Base-by-base conservation (phyloP, 495 filamentous ascomycete species). In the Staphylotrichum longicolle region DNA sequence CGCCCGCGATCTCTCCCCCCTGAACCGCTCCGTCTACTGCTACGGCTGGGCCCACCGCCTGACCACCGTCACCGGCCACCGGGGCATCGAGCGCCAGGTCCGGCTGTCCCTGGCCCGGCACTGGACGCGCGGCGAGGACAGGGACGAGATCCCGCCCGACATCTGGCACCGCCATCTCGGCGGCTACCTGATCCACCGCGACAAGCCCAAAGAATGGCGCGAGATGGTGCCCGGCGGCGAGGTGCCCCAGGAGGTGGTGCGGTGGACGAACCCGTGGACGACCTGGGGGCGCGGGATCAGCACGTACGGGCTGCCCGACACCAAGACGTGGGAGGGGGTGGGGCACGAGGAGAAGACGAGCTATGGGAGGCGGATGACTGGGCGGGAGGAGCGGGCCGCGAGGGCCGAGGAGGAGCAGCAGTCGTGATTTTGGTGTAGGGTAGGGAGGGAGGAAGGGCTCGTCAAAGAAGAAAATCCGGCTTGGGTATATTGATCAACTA, bases 281-380 rank as follows among this genome's bases (percentile, higher is more conserved):
- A 74, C 71, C 0, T 74, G 71, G 71, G 71, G 71, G 0, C 33
- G 71, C 5, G 71, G 71, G 5, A 72, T 74, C 41, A 71, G 68
- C 39, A 69, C 68, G 0, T 69, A 71, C 35, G 71, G 71, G 5
- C 37, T 74, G 47, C 71, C 71, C 12, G 71, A 74, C 39, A 71
- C 71, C 0, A 74, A 71, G 60, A 71, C 70, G 30, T 74, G 71
- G 71, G 68, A 68, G 32, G 71, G 71, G 0, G 63, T 74, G 11
- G 71, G 71, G 27, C 71, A 74, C 34, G 66, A 59, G 27, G 71
- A 74, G 5, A 69, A 69, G 56, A 53, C 58, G 54, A 51, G 59
- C 9, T 71, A 64, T 53, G 71, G 70, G 32, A 45, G 70, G 53
- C 54, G 64, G 54, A 58, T 66, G 58, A 53, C 32, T n/a, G 27